Percentiles rank a stretch among this genome's conserved stretches.
phyloP scores from a whole-genome alignment of 805 yeast genomes.

The Starmerella stigmatis region DNA sequence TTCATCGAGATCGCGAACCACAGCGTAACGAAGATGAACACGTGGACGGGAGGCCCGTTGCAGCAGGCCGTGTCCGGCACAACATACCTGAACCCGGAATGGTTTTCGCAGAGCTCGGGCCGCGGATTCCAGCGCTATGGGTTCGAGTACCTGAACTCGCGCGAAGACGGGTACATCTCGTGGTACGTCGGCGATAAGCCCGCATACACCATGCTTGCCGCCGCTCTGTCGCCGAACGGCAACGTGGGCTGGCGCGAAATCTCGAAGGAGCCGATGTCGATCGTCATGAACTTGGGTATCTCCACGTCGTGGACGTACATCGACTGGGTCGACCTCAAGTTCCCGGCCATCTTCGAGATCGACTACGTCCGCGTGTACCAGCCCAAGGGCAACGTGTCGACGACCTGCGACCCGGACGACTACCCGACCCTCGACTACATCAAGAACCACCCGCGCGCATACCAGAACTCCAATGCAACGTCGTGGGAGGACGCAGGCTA shows the following conservation, averaged over 20 bases:
- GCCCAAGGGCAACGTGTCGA: constrained; percentile 48
- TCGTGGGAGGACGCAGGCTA: constrained; percentile 71
- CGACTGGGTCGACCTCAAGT: constrained; percentile 66
- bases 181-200: constrained; percentile 83
- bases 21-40: constrained; percentile 67
- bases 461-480: constrained; percentile 58
- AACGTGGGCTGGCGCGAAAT: constrained; percentile 74
- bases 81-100: constrained; percentile 63
- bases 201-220: constrained; percentile 60
- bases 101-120: constrained; percentile 59
- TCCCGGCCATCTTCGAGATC: constrained; percentile 67
- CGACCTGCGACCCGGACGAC: constrained; percentile 79
- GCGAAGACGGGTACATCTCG: constrained; percentile 56
- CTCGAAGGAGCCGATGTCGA: constrained; percentile 86
- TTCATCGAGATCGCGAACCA: constrained; percentile 62
- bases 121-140: constrained; percentile 60
- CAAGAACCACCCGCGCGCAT: constrained; percentile 55
- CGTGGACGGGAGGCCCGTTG: constrained; percentile 84
- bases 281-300: constrained; percentile 77
- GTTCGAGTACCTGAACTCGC: constrained; percentile 54
- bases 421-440: constrained; percentile 84
- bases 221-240: constrained; percentile 80
- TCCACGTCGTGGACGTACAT: constrained; percentile 91
- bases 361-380: constrained; percentile 92
- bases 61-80: constrained; percentile 87